Conservation (phyloP, 2,329 filamentous ascomycete genomes). For the Alternaria atra region DNA sequence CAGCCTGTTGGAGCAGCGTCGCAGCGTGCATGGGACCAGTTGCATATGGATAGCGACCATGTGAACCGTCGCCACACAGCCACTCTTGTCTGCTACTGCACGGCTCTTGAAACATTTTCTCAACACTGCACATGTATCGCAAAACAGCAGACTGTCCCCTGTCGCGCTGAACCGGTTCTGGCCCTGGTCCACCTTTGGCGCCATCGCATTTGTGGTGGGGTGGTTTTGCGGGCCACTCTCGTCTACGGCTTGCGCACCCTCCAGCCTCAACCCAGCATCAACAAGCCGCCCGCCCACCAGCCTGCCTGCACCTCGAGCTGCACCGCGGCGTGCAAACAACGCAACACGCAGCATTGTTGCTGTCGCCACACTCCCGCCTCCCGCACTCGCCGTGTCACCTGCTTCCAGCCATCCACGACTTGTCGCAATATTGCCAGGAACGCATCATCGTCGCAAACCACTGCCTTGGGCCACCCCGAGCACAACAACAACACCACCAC, state of each 20-base stretch:
- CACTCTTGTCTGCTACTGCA: constrained; percentile 32
- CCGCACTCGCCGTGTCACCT: constrained; percentile 25
- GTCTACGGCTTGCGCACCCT: constrained; percentile 10
- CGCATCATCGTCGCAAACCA: constrained; percentile 10
- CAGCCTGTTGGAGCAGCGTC: constrained; percentile 22
- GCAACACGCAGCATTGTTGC: constrained; percentile 41
- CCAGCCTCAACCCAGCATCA: constrained; percentile 21
- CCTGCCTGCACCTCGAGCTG: constrained; percentile 21
- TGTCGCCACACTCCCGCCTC: constrained; percentile 32
- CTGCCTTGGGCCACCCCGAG: constrained; percentile 12
- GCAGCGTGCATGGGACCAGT: constrained; percentile 24
- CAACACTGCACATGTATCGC: constrained; percentile 14
- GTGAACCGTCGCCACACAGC: constrained; percentile 45
- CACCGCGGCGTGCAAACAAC: constrained; percentile 36
- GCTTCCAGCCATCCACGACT: constrained; percentile 22
- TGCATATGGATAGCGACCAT: constrained; percentile 35
- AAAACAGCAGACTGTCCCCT: constrained; percentile 16
- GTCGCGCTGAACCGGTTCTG: constrained; percentile 23
- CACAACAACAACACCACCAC: constrained; percentile 11
- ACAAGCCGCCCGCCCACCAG: constrained; percentile 12
- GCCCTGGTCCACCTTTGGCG: constrained; percentile 14
- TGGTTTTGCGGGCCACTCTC: constrained; percentile 21
- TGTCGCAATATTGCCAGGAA: constrained; percentile 7
- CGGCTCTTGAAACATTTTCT: constrained; percentile 39
- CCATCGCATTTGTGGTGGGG: constrained; percentile 33